These are phyloP conservation scores for Trichoderma asperelloides DNA, from an alignment of 495 filamentous ascomycete genomes.

Conservation along the genomic window DNA sequence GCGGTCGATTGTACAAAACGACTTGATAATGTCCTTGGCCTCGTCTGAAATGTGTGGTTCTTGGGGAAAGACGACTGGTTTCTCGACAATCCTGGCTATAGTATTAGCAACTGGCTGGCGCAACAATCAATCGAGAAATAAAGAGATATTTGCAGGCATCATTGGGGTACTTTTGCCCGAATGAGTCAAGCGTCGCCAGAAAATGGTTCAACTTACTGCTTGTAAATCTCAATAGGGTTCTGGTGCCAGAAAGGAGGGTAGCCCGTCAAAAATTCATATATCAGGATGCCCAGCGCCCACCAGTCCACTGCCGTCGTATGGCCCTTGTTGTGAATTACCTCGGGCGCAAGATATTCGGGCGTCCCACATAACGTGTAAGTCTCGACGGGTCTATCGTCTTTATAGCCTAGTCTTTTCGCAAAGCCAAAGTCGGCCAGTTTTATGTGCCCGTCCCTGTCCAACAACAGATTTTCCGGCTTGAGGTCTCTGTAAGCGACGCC, in stretches of 20 bases:
- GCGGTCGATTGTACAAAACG: slow-evolving; percentile 83
- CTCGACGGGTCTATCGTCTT: slow-evolving; percentile 49
- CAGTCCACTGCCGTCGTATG: slow-evolving; percentile 97
- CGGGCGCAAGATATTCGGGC: slow-evolving; percentile 91
- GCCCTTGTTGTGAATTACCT: slow-evolving; percentile 91
- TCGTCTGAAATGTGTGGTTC: slow-evolving; percentile 56
- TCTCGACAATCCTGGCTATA: slow-evolving; percentile 56
- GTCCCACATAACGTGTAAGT: slow-evolving; percentile 97
- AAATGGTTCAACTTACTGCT: slow-evolving; percentile 46
- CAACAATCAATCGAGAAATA: not conserved
- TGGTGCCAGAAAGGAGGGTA: slow-evolving; percentile 97
- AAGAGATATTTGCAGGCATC: slow-evolving; percentile 16
- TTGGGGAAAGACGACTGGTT: slow-evolving; percentile 59
- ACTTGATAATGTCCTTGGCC: slow-evolving; percentile 74
- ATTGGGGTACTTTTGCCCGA: too few species aligned
- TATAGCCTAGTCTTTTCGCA: slow-evolving; percentile 66
- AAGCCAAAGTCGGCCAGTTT: slow-evolving; percentile 99
- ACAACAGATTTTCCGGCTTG: slow-evolving; percentile 91
- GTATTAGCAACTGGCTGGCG: not conserved
- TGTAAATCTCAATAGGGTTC: slow-evolving; percentile 94
- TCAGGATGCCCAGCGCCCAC: slow-evolving; percentile 95
- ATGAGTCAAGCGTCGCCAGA: slow-evolving; percentile 17
- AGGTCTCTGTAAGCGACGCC: slow-evolving; percentile 91
- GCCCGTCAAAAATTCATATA: slow-evolving; percentile 92
- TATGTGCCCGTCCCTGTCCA: slow-evolving; percentile 87